Base-by-base conservation (phyloP, 768 basidiomycete genomes). In the Suillus weaverae region DNA sequence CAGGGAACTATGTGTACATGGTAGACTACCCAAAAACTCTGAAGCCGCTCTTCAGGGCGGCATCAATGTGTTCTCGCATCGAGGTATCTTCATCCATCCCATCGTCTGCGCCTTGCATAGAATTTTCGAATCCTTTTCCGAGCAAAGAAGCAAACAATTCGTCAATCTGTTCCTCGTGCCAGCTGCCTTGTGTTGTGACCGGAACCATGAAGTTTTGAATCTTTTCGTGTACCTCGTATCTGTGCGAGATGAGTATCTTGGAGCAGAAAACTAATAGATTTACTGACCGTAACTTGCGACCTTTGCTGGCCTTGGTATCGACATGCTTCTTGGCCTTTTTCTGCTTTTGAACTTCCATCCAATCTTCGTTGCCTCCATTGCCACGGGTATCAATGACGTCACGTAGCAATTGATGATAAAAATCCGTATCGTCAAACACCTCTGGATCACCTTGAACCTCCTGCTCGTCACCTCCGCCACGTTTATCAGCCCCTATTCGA, bases 171-270 rank as follows among this genome's bases (percentile, higher is more conserved):
- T 95, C 94, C 65, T 98, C 95, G 68, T 97, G 94, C 97, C 97
- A 99, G 62, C 80, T 84, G 35, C 87, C 87, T 39, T 78, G 74
- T 22, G 69, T 68, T 8, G 86, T 85, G 14, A 95, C 88, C 7
- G 97, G 97, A 2, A 95, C 93, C 91, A 97, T 97, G 74, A 98
- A 99, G 76, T 95, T 95, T 75, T 95, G 93, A 59, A 97, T 80
- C 79, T 97, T 99, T 71, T 99, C 95, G 72, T 99, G 97, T 2
- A 93, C 88, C 68, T 97, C 91, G 75, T 95, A 97, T 62, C 93
- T 92, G 73, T 7, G 36, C n/a, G 57, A 60, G 22, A 54, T 35
- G n/a, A 71, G 41, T 14, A 43, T 53, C 30, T 22, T 38, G 26
- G 26, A 57, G 18, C 41, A 26, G 46, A 39, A 43, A 43, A 51